Conservation (phyloP, 2,329 filamentous ascomycete genomes). For the Pestalotiopsis sp. region DNA sequence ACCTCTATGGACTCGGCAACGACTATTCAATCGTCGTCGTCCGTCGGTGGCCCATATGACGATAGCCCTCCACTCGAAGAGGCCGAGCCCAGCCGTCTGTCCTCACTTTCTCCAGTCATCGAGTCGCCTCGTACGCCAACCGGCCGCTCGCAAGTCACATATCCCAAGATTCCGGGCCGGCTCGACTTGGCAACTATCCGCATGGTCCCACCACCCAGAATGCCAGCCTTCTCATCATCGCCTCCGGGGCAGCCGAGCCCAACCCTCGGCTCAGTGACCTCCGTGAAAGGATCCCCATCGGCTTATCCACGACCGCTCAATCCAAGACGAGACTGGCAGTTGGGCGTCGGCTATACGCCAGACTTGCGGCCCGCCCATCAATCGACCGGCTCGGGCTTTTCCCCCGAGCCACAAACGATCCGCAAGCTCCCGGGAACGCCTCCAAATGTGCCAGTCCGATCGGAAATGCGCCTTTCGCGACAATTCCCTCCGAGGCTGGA, state of each 20-base stretch:
- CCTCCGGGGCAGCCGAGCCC: constrained; percentile 45
- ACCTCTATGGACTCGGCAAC: constrained; percentile 38
- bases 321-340: constrained; percentile 17
- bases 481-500: constrained; percentile 15
- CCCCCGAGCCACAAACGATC: constrained; percentile 23
- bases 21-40: constrained; percentile 37
- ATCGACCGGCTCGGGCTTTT: constrained; percentile 27
- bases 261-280: constrained; percentile 39
- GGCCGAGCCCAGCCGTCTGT: constrained; percentile 27
- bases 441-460: constrained; percentile 15
- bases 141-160: constrained; percentile 35
- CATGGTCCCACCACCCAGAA: constrained; percentile 34
- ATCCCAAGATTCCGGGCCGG: constrained; percentile 31
- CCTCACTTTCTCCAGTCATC: constrained; percentile 49
- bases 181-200: constrained; percentile 30
- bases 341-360: neutral
- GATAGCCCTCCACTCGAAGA: constrained; percentile 36
- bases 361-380: constrained; percentile 12
- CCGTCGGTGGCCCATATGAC: constrained; percentile 25
- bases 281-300: constrained; percentile 21
- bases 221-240: constrained; percentile 32
- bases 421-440: constrained; percentile 25
- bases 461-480: constrained; percentile 10
- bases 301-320: constrained; percentile 30
- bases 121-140: constrained; percentile 44